phyloP scores from a whole-genome alignment of 441 rosid species.

The Sinapis alba region DNA sequence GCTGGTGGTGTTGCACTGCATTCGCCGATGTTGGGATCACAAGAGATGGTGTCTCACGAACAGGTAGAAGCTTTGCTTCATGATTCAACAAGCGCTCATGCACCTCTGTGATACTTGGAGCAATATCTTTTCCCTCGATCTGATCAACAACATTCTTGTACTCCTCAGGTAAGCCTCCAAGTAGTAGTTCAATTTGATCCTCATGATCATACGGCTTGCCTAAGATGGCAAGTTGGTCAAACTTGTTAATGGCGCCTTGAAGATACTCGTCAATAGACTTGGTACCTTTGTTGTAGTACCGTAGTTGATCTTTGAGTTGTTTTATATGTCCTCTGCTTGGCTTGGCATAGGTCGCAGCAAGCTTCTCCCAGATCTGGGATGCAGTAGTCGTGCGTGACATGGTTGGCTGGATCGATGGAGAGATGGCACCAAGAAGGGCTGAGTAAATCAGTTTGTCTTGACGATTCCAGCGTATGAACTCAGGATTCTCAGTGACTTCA shows the following conservation, averaged over 20 bases:
- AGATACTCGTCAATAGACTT: no score
- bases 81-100: not conserved
- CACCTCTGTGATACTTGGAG: not conserved
- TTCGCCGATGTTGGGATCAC: not conserved
- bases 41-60: not conserved
- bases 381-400: not conserved
- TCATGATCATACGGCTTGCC: not conserved
- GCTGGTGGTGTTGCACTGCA: not conserved
- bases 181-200: not conserved
- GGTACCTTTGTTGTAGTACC: no score
- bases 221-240: not conserved
- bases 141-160: not conserved
- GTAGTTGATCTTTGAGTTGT: not conserved
- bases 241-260: no score
- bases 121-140: not conserved
- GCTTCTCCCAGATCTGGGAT: not conserved
- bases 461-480: not conserved
- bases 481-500: no score
- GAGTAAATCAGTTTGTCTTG: not conserved
- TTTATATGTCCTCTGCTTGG: not conserved
- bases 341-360: not conserved
- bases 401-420: not conserved
- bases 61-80: not conserved
- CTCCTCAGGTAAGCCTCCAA: not conserved
- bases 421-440: not conserved